Conservation (phyloP, 2,329 filamentous ascomycete species). For the Endoconidiophora laricicola region DNA sequence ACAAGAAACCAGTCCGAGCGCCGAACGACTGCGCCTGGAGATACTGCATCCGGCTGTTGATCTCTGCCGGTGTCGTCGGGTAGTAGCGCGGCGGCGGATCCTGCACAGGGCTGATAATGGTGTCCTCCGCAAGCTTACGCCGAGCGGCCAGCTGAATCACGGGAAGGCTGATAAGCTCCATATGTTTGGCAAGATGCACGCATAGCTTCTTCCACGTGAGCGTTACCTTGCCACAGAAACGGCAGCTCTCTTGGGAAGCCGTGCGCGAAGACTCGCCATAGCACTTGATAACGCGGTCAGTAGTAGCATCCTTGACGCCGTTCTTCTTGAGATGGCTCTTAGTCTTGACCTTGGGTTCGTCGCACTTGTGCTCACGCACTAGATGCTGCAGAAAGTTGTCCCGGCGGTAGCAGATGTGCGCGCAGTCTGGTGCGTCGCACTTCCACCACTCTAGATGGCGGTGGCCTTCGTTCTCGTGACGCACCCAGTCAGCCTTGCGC, state of each 20-base stretch:
- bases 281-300: constrained; percentile 63
- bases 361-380: constrained; percentile 76
- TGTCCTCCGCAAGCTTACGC: constrained; percentile 39
- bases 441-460: constrained; percentile 83
- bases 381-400: constrained; percentile 91
- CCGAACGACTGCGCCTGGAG: not conserved
- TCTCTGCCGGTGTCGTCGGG: not conserved
- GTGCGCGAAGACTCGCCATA: constrained; percentile 49
- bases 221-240: constrained; percentile 70
- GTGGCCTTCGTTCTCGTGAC: constrained; percentile 84
- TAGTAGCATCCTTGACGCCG: constrained; percentile 45
- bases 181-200: constrained; percentile 84
- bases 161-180: constrained; percentile 80
- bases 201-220: constrained; percentile 84
- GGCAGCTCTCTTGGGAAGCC: constrained; percentile 63
- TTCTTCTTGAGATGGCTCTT: constrained; percentile 49
- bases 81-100: constrained; percentile 29
- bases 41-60: constrained; percentile 12
- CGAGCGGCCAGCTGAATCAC: constrained; percentile 45
- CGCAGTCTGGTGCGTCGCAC: constrained; percentile 66
- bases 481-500: constrained; percentile 87
- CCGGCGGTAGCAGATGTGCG: constrained; percentile 68
- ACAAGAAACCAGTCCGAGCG: not conserved
- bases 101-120: constrained; percentile 51
- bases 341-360: constrained; percentile 64